Base-by-base conservation (phyloP, 805 yeast genomes). In the Starmerella gropengiesseri region DNA sequence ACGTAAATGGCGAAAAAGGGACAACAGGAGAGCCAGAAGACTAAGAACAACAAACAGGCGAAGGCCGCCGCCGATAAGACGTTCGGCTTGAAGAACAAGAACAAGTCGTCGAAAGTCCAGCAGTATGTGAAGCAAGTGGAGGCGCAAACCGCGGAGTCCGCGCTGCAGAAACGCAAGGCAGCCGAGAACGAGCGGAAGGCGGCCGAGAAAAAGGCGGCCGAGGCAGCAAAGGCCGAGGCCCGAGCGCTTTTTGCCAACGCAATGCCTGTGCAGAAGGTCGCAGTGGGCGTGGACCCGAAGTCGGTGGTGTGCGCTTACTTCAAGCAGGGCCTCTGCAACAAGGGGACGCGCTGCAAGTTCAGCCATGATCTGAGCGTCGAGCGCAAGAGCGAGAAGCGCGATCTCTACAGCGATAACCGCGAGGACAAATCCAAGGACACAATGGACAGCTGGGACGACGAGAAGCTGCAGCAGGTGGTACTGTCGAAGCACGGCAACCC, bases 401-500 rank as follows among this genome's bases (percentile, higher is more conserved):
- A 91, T 65, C 71, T 89, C 56, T 91, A 91, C 66, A 77, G 91
- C 9, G 98, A 91, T 66, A 85, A 78, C 29, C 76, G 95, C 61
- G 60, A 55, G 25, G 70, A 63, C 8, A 79, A 81, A 60, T 80
- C 77, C 52, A 69, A 69, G 17, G 97, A 91, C 63, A 83, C 91
- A 5, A 86, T 89, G 95, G 96, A 86, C 55, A 71, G 70, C 35
- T 89, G 97, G 97, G 97, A 91, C 65, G 96, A 89, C 65, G 96
- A 79, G 56, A 91, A 87, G 67, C 75, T 91, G 60, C 74, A 93
- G 60, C 71, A 70, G 27, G 97, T 91, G 48, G 80, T 91, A 56
- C 44, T 72, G 51, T 85, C 95, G 41, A 91, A 91, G 65, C 96
- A 87, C 56, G 97, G 98, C 40, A 91, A 91, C 61, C 86, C 80